Conservation (phyloP, 768 basidiomycete species). For the Pleurotus tuoliensis region DNA sequence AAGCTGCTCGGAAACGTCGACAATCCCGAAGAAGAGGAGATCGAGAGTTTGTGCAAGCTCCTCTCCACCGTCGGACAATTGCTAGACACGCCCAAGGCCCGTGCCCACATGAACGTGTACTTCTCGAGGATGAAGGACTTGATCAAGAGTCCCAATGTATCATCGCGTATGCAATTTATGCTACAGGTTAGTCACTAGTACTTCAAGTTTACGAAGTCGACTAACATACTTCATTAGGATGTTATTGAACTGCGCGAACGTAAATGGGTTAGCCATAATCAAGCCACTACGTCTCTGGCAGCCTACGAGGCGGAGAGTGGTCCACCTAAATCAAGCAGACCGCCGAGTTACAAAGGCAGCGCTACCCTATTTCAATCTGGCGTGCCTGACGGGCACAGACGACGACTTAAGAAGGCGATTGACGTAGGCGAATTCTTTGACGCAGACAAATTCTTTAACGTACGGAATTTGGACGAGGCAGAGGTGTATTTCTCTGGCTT, state of each 20-base stretch:
- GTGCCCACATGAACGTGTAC: constrained; percentile 87
- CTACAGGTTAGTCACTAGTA: constrained; percentile 62
- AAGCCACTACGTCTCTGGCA: constrained; percentile 71
- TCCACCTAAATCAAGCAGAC: constrained; percentile 39
- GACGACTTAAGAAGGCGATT: constrained; percentile 72
- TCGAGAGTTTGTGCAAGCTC: constrained; percentile 93
- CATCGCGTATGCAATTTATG: constrained; percentile 92
- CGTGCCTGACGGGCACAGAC: constrained; percentile 57
- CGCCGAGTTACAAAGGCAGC: constrained; percentile 46
- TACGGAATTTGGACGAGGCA: constrained; percentile 83
- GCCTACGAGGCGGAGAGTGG: constrained; percentile 17
- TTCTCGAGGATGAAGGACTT: constrained; percentile 88
- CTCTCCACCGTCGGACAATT: constrained; percentile 82
- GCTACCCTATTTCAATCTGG: constrained; percentile 44
- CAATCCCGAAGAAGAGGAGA: constrained; percentile 96
- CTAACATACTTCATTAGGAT: constrained; percentile 50
- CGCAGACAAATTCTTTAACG: constrained; percentile 81
- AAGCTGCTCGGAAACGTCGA: constrained; percentile 91
- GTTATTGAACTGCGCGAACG: constrained; percentile 83
- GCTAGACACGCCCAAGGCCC: constrained; percentile 79
- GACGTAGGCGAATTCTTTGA: constrained; percentile 63
- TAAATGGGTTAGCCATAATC: constrained; percentile 74
- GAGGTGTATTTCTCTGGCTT: constrained; percentile 81
- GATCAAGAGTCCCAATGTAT: constrained; percentile 67
- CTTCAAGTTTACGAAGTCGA: constrained; percentile 4